A percentile compares a stretch with the other conserved stretches of the same genome.
phyloP scores from a whole-genome alignment of 768 basidiomycete genomes.

The Xanthoconium stramineum region DNA sequence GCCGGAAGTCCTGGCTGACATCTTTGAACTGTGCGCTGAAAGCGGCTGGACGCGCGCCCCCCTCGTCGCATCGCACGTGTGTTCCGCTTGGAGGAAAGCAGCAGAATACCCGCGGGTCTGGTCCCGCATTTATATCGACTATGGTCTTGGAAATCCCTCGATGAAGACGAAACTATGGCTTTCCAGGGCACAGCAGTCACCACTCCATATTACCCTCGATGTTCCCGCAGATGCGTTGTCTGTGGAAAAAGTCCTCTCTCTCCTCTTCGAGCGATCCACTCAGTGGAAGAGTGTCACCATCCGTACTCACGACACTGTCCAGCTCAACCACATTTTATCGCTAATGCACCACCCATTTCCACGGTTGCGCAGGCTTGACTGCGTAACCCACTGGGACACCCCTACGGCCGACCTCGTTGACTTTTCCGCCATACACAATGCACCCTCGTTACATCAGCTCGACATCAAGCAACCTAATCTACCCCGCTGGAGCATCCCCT shows the following conservation, averaged over 20 bases:
- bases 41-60: conserved; percentile 55
- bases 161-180: conserved; percentile 51
- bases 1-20: conserved; percentile 49
- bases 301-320: conserved; percentile 34
- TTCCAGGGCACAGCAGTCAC: conserved; percentile 40
- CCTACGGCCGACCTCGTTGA: conserved; percentile 19
- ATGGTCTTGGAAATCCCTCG: conserved; percentile 40
- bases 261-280: conserved; percentile 37
- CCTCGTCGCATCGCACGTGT: conserved; percentile 55
- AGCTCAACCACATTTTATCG: conserved; percentile 39
- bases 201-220: conserved; percentile 45
- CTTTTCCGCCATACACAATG: conserved; percentile 32
- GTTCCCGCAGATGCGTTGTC: conserved; percentile 29
- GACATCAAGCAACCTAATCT: conserved; percentile 34
- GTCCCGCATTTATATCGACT: conserved; percentile 54
- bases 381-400: conserved; percentile 30
- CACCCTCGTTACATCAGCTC: conserved; percentile 35
- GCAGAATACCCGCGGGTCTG: conserved; percentile 51
- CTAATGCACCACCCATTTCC: conserved; percentile 36
- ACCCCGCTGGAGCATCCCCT: conserved; percentile 34
- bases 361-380: conserved; percentile 34
- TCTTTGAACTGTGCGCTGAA: conserved; percentile 50
- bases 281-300: conserved; percentile 48
- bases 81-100: conserved; percentile 56
- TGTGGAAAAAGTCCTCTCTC: conserved; percentile 35